These are phyloP conservation scores for Xylariaceae sp. DNA, from an alignment of 2,329 filamentous ascomycete genomes.

Conservation along the genomic window DNA sequence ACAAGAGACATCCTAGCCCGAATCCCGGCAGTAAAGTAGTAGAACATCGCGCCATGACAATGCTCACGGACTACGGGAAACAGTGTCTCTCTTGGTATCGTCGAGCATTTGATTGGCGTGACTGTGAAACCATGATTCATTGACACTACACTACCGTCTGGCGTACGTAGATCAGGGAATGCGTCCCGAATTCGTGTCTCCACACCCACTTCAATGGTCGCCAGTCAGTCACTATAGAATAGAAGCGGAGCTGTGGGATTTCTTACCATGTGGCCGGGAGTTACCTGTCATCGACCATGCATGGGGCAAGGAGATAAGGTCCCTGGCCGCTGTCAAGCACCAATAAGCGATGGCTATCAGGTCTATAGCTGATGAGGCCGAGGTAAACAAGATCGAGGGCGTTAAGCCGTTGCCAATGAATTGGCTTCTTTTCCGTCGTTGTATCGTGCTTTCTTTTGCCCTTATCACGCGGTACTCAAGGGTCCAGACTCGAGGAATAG, in stretches of 20 bases:
- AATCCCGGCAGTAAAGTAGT: not conserved
- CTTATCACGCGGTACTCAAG: not conserved
- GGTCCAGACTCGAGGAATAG: not conserved
- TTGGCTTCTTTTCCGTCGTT: not conserved
- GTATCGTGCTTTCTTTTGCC: not conserved
- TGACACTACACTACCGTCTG: not conserved
- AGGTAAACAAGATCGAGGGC: slow-evolving; percentile 7
- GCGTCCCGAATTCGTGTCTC: slow-evolving; percentile 3
- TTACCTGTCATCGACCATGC: slow-evolving; percentile 10
- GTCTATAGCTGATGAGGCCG: slow-evolving; percentile 11
- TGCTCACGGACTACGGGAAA: not conserved
- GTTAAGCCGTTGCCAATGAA: not conserved
- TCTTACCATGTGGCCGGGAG: slow-evolving; percentile 12
- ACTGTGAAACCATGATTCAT: slow-evolving; percentile 4
- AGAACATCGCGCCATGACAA: not conserved
- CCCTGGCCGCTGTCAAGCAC: slow-evolving; percentile 1
- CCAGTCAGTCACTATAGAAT: slow-evolving; percentile 7
- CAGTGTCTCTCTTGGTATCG: not conserved
- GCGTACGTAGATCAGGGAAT: not conserved
- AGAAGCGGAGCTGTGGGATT: slow-evolving; percentile 6
- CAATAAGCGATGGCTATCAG: not conserved
- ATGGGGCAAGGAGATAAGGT: slow-evolving; percentile 1
- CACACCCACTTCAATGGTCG: slow-evolving; percentile 1
- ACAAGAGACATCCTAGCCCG: not conserved
- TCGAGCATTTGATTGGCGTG: not conserved